Conservation (phyloP, 2,329 filamentous ascomycete species). For the Clarireedia homoeocarpa region DNA sequence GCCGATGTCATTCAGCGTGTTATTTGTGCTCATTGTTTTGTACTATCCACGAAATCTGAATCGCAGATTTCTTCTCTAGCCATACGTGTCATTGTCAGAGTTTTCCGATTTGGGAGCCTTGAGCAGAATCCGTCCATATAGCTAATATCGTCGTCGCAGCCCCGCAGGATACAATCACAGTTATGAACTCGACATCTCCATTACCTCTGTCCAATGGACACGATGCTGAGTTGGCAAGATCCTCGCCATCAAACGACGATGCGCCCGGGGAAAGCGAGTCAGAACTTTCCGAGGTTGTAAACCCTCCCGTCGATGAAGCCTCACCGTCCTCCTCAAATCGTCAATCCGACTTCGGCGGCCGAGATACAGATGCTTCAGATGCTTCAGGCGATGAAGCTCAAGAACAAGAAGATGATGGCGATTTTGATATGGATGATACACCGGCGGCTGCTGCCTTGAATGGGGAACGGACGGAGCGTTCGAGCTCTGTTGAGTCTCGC, state of each 20-base stretch:
- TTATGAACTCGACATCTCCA: constrained; percentile 53
- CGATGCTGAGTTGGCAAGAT: constrained; percentile 45
- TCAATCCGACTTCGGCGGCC: constrained; percentile 26
- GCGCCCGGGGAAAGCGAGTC: constrained; percentile 56
- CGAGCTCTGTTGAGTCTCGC: constrained; percentile 63
- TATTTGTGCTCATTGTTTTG: constrained; percentile 8
- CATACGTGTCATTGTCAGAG: constrained; percentile 14
- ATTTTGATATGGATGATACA: constrained; percentile 67
- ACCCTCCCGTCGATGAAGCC: constrained; percentile 44
- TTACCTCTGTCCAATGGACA: constrained; percentile 62
- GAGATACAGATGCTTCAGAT: constrained; percentile 25
- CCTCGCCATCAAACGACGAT: constrained; percentile 32
- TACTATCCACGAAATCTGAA: constrained; percentile 14
- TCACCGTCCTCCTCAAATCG: constrained; percentile 37
- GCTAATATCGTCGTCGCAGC: constrained; percentile 47
- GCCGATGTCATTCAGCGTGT: constrained; percentile 19
- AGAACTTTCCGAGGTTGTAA: constrained; percentile 66
- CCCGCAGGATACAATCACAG: constrained; percentile 49
- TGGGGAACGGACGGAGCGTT: constrained; percentile 42
- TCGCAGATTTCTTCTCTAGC: constrained; percentile 21
- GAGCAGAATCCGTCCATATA: constrained; percentile 18
- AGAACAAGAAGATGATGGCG: constrained; percentile 57
- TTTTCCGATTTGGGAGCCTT: constrained; percentile 16
- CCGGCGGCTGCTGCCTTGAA: constrained; percentile 42
- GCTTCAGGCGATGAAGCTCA: constrained; percentile 31